phyloP scores from a whole-genome alignment of 768 basidiomycete genomes.

The Myochromella boudieri region DNA sequence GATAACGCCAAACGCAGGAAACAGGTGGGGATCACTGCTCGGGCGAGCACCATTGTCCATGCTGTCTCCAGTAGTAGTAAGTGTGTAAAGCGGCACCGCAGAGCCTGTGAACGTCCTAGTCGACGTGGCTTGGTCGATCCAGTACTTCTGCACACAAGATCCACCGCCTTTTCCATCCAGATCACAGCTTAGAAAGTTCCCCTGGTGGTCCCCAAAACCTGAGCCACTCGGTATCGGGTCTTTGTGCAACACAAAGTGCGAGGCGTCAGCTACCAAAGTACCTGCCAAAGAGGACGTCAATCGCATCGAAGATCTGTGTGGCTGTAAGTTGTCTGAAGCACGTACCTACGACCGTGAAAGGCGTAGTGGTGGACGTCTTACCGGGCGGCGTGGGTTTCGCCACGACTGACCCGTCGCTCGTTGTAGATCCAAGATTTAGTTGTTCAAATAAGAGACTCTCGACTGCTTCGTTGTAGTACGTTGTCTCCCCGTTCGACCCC shows the following conservation, averaged over 20 bases:
- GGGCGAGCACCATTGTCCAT: background rate
- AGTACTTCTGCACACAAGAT: slow-evolving; percentile 5
- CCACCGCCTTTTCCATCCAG: slow-evolving; percentile 11
- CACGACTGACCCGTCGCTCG: background rate
- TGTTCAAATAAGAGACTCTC: slow-evolving; percentile 9
- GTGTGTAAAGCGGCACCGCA: slow-evolving; percentile 6
- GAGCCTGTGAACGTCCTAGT: slow-evolving; percentile 9
- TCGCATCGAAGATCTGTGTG: background rate
- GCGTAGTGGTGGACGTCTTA: slow-evolving; percentile 5
- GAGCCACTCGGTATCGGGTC: background rate
- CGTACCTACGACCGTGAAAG: slow-evolving; percentile 6
- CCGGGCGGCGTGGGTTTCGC: background rate
- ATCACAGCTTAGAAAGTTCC: slow-evolving; percentile 4
- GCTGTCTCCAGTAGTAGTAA: background rate
- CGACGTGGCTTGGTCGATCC: slow-evolving; percentile 1
- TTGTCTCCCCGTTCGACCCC: slow-evolving; percentile 12
- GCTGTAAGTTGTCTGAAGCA: background rate
- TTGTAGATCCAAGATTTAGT: slow-evolving; percentile 2
- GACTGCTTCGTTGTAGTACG: slow-evolving; percentile 10
- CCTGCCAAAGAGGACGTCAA: background rate
- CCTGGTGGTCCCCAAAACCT: background rate
- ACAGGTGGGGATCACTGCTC: background rate
- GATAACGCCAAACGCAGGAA: background rate
- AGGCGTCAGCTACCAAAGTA: slow-evolving; percentile 12
- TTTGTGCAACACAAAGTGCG: slow-evolving; percentile 9